These are phyloP conservation scores for Globisporangium barbulae DNA, from an alignment of 352 stramenopile species.

Conservation along the genomic window DNA sequence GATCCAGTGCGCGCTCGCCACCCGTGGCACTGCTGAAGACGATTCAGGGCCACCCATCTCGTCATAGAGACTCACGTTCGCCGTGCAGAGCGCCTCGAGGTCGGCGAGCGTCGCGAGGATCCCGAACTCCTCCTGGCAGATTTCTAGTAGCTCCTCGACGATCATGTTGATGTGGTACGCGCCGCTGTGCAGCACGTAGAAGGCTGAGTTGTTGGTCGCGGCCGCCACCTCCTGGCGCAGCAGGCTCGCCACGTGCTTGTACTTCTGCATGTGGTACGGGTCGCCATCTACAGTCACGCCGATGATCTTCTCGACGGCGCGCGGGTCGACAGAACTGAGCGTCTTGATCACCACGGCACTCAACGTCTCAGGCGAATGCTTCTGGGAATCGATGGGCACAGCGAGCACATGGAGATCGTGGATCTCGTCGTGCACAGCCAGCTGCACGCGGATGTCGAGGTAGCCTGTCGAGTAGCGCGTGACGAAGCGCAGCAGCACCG, in stretches of 20 bases:
- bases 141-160: slow-evolving; percentile 42
- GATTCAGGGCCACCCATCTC: slow-evolving; percentile 18
- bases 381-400: slow-evolving; percentile 29
- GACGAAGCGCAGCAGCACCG: slow-evolving; percentile 37
- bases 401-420: slow-evolving; percentile 47
- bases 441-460: slow-evolving; percentile 37
- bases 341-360: slow-evolving; percentile 20
- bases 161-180: slow-evolving; percentile 38
- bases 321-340: slow-evolving; percentile 31
- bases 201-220: slow-evolving; percentile 26
- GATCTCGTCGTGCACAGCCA: slow-evolving; percentile 39
- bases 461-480: slow-evolving; percentile 33
- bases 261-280: slow-evolving; percentile 40
- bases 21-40: slow-evolving; percentile 4
- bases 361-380: slow-evolving; percentile 31
- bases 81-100: slow-evolving; percentile 30
- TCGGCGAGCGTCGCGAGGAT: slow-evolving; percentile 34
- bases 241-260: slow-evolving; percentile 24
- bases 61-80: slow-evolving; percentile 19
- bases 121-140: slow-evolving; percentile 35
- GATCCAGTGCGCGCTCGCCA: slow-evolving; percentile 33
- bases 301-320: slow-evolving; percentile 39
- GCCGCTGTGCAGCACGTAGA: slow-evolving; percentile 42
- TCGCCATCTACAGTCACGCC: slow-evolving; percentile 48
- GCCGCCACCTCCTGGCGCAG: slow-evolving; percentile 25